A percentile compares a stretch with the other conserved stretches of the same genome.
Evolutionary conservation across 108 stramenopile genomes (phyloP).

Genomic region (Skeletonema menzelii): DNA sequence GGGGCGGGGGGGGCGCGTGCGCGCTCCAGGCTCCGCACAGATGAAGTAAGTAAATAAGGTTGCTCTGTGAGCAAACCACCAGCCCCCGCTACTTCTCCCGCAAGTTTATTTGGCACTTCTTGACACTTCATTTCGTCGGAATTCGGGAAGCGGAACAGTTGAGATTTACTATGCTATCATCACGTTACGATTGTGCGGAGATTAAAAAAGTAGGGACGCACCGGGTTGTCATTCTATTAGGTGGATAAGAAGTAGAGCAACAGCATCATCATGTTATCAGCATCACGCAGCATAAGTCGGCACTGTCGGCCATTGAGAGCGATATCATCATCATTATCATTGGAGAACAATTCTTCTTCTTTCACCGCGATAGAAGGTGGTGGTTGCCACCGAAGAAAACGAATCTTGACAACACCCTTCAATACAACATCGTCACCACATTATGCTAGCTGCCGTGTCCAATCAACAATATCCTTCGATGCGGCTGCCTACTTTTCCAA

Average conservation of each 20-base stretch:
- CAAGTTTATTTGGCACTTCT: too few species aligned
- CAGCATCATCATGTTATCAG: neutral
- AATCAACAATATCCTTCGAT: conserved; percentile 19
- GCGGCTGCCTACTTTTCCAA: conserved; percentile 2
- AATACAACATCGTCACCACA: too few species aligned
- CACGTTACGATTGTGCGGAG: too few species aligned
- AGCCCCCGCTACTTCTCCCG: too few species aligned
- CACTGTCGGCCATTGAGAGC: neutral
- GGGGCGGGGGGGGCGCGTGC: too few species aligned
- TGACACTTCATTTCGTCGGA: neutral
- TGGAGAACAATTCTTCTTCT: neutral
- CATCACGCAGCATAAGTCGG: neutral
- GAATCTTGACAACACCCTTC: neutral
- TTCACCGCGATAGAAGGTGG: too few species aligned
- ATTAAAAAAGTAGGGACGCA: too few species aligned
- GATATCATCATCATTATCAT: neutral
- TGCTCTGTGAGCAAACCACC: too few species aligned
- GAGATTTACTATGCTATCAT: too few species aligned
- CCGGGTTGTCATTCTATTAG: too few species aligned
- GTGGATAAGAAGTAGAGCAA: neutral
- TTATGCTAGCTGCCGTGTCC: neutral
- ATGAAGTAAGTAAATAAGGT: too few species aligned
- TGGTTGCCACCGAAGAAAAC: neutral
- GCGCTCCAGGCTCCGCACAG: too few species aligned
- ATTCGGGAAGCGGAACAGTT: neutral